phyloP scores from a whole-genome alignment of 2,329 filamentous ascomycete genomes.

The Davidsoniella australis region DNA sequence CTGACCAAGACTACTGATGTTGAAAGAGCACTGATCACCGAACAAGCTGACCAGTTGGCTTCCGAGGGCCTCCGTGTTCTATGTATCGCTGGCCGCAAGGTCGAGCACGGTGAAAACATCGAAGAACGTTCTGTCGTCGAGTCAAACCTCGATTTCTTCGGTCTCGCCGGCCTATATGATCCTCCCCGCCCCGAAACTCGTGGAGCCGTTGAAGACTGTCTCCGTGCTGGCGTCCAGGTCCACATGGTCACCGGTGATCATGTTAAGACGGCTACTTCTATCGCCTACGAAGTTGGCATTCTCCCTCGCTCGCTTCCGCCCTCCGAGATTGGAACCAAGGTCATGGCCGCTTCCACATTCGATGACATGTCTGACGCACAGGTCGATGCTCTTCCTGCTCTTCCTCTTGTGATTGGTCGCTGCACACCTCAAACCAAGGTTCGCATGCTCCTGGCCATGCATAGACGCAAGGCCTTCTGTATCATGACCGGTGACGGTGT shows the following conservation, averaged over 20 bases:
- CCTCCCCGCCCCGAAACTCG: slow-evolving; percentile 52
- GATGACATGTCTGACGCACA: slow-evolving; percentile 43
- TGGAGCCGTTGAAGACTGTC: slow-evolving; percentile 40
- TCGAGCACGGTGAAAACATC: slow-evolving; percentile 21
- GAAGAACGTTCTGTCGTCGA: slow-evolving; percentile 38
- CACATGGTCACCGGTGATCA: slow-evolving; percentile 58
- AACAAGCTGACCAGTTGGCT: slow-evolving; percentile 38
- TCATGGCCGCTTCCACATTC: slow-evolving; percentile 47
- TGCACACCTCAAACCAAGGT: slow-evolving; percentile 57
- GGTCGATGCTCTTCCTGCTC: slow-evolving; percentile 40
- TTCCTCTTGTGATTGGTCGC: slow-evolving; percentile 52
- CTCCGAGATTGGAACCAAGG: slow-evolving; percentile 25
- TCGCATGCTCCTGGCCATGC: slow-evolving; percentile 59
- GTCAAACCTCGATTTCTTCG: slow-evolving; percentile 42
- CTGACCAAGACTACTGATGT: slow-evolving; percentile 31
- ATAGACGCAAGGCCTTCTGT: slow-evolving; percentile 48
- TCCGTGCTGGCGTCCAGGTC: slow-evolving; percentile 43
- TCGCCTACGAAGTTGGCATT: slow-evolving; percentile 49
- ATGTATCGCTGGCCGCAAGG: slow-evolving; percentile 39
- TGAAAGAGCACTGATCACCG: slow-evolving; percentile 28
- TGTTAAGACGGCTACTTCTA: slow-evolving; percentile 48
- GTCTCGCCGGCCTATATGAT: slow-evolving; percentile 55
- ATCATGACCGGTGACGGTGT: slow-evolving; percentile 64
- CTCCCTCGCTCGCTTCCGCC: slow-evolving; percentile 24
- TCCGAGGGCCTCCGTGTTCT: slow-evolving; percentile 51